Conservation (phyloP, 1,284 basidiomycete species). For the Cryptococcus hybrid region DNA sequence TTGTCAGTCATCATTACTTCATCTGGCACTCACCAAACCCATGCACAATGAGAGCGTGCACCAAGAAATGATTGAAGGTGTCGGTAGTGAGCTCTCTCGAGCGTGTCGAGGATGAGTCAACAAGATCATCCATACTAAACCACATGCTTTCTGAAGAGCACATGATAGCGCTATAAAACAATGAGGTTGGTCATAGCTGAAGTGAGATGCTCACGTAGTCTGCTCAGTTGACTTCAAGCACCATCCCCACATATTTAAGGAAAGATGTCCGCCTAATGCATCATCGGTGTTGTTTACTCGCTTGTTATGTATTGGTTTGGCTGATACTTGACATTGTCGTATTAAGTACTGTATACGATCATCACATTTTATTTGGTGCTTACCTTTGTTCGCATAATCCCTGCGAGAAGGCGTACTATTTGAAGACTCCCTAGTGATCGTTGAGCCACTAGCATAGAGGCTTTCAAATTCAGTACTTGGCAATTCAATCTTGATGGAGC, state of each 20-base stretch:
- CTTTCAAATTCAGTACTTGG: conserved; percentile 6
- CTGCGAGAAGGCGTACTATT: not conserved
- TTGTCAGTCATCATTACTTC: not conserved
- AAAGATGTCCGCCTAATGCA: conserved; percentile 6
- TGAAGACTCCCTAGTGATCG: not conserved
- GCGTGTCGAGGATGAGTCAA: conserved; percentile 1
- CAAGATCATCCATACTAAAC: conserved; percentile 17
- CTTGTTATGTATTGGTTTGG: too few relatives aligned
- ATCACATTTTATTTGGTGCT: too few relatives aligned
- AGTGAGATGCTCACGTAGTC: too few relatives aligned
- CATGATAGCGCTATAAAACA: conserved; percentile 1
- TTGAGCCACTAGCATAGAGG: conserved; percentile 4
- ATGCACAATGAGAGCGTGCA: conserved; percentile 20
- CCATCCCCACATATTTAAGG: conserved; percentile 32
- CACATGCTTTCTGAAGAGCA: conserved; percentile 20
- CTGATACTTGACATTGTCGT: too few relatives aligned
- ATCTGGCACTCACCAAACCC: conserved; percentile 14
- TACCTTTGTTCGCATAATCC: too few relatives aligned
- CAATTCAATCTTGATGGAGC: conserved; percentile 9
- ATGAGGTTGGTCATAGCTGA: not conserved
- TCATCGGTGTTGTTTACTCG: too few relatives aligned
- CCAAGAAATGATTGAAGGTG: conserved; percentile 16
- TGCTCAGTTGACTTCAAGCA: conserved; percentile 11
- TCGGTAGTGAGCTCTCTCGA: conserved; percentile 4
- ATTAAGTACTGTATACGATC: too few relatives aligned